Evolutionary conservation across 1,284 basidiomycete genomes (phyloP), one percentile per base, ranked within the genome.

Genomic region (Phylloporus sp.): DNA sequence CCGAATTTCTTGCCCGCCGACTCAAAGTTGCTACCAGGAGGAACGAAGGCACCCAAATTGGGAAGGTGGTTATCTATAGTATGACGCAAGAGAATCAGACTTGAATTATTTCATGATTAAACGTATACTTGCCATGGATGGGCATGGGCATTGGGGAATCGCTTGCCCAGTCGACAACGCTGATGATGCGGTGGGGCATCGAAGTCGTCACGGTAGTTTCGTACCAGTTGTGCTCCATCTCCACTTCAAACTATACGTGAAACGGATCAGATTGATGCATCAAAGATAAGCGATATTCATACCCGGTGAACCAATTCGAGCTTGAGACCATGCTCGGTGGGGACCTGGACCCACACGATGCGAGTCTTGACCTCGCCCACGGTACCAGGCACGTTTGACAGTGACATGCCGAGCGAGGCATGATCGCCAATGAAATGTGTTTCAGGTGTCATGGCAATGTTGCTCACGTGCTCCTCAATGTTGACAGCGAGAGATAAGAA

Each of bases 151-250:
- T 78, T 19, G 84, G 87, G 15, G 86, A 86, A 76, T 94, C 93
- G 20, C 91, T 92, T 0, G 91, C 92, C 93, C 93, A 94, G 75
- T 94, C 93, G 65, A 93, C 90, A 53, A 94, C 93, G 32, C 90
- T 91, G 73, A 94, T 82, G 73, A 94, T 91, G 71, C 88, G 85
- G 76, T 93, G 89, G 17, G 92, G 91, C 15, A 84, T 78, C 43
- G 82, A 77, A 1, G 87, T 86, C 5, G 91, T 89, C 41, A 94
- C 88, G 8, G 91, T 84, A 4, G 91, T 85, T 76, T 94, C 92
- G 66, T 94, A 94, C 92, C 92, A 94, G 80, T 94, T 94, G 80
- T 94, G 89, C 75, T 89, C 77, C 93, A 94, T 92, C 84, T 94
- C 92, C n/a, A 94, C 91, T 75, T 93, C 91, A 70, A 93, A 91